A percentile compares a stretch with the other conserved stretches of the same genome.
Conservation (phyloP, 2,329 filamentous ascomycete species). For the Colletotrichum caudatum region DNA sequence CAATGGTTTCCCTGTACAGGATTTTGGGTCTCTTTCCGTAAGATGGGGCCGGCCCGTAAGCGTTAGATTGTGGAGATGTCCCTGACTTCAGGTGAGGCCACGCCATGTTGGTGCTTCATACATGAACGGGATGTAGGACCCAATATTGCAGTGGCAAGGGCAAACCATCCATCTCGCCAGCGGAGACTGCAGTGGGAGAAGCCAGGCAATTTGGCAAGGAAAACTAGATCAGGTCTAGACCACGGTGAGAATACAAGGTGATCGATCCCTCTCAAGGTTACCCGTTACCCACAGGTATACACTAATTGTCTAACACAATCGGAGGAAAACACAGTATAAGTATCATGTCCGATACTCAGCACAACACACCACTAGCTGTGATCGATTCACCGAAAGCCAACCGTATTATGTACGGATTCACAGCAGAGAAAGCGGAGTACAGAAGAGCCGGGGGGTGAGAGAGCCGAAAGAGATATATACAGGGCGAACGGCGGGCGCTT, state of each 20-base stretch:
- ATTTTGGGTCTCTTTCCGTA: background rate
- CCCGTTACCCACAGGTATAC: no score
- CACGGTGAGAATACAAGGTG: no score
- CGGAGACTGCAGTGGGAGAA: conserved; percentile 12
- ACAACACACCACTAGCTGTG: background rate
- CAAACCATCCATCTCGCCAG: background rate
- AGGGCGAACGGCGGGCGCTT: conserved; percentile 31
- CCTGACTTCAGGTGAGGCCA: conserved; percentile 41
- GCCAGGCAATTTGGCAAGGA: no score
- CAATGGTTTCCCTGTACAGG: conserved; percentile 31
- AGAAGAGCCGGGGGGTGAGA: conserved; percentile 11
- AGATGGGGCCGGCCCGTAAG: conserved; percentile 20
- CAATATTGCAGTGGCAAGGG: conserved; percentile 30
- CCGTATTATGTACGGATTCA: no score
- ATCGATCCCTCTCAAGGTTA: no score
- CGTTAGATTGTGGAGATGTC: conserved; percentile 35
- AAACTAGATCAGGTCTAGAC: conserved; percentile 14
- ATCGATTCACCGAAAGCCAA: background rate
- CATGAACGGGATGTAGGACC: conserved; percentile 12
- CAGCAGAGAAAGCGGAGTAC: background rate
- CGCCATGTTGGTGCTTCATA: conserved; percentile 6
- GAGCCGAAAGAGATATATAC: conserved; percentile 16
- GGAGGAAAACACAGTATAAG: no score
- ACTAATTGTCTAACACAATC: no score
- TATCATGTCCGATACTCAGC: no score